Evolutionary conservation across 2,329 filamentous ascomycete species (phyloP), one percentile per base, ranked within the genome.

Genomic region (Neofusicoccum kwambonambiense): DNA sequence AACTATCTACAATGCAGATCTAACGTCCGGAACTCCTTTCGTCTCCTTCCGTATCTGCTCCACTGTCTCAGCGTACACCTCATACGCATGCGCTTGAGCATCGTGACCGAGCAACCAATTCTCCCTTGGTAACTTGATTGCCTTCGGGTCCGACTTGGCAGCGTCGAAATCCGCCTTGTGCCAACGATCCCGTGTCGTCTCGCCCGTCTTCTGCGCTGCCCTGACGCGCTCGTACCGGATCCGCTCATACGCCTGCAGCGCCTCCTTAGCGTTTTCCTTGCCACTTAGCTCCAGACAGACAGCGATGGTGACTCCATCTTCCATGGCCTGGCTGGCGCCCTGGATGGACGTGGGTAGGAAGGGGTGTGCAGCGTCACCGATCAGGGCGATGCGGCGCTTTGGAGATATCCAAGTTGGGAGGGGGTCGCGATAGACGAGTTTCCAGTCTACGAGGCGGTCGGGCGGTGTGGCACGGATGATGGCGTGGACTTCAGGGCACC

Each of bases 361-460:
- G 0, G 82, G 79, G 67, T 85, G 83, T 64, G 82, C 84, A 56
- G 79, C 80, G 69, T 85, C 83, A 0, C 83, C 83, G 1, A 84
- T 71, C 44, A 84, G 73, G 0, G 78, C 81, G 60, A 84, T 82
- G 47, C 77, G 76, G 60, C 81, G 79, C 54, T 76, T 77, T 7
- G 73, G 70, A 0, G 78, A 81, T 0, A 84, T 75, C 83, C 83
- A 86, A 0, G 77, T 80, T 0, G 80, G 77, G 37, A 83, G 75
- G 3, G 82, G 82, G 68, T 84, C 80, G 51, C 82, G 76, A 67
- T 83, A 84, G 67, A 81, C 82, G 44, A 85, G 81, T 68, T 83
- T 83, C 82, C 82, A 85, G 70, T 84, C 82, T 3, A 85, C 73
- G 42, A 80, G 80, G 2, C 74, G 71, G 27, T 78, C 74, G 0